Evolutionary conservation across 805 yeast genomes (phyloP), one percentile per base, ranked within the genome.

Genomic region (Suhomyces faveliae): DNA sequence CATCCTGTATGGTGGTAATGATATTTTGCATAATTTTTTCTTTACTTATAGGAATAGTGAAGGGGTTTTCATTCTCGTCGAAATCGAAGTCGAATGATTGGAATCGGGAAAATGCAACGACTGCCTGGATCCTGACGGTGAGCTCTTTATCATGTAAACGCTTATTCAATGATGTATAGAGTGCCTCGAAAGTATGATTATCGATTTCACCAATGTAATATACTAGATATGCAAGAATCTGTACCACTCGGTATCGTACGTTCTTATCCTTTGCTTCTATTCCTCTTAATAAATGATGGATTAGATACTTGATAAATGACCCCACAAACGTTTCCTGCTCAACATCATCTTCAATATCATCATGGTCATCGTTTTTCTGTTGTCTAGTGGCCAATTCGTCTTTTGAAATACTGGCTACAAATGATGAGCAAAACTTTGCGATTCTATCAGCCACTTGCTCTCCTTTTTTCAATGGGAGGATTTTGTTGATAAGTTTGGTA

Each of bases 161-260:
- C 42, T 78, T 78, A 27, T 78, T 74, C 42, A 91, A 70, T 11
- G 83, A 78, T 60, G 79, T 77, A 52, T 81, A 73, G 42, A 94
- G 65, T 1, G 80, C 74, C 40, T 82, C 82, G 55, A 84, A 87
- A 22, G 89, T 64, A 15, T 83, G 87, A 48, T 83, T 85, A 56
- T 85, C 91, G 39, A 92, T 77, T 53, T 87, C 92, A 3, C 86
- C 84, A 43, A 90, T 74, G 47, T 82, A 80, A 56, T 83, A 81
- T 67, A 92, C 83, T 15, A 85, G 68, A 42, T 81, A 80, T 0
- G 91, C 87, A 42, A 89, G 68, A 22, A 89, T 68, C 60, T 89
- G 96, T 33, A 87, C 84, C 7, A 83, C 86, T 51, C 97, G 74
- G 64, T 78, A 90, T 42, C 99, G 70, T 1, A 92, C 97, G 48